A percentile compares a stretch with the other conserved stretches of the same genome.
phyloP scores from a whole-genome alignment of 73 alveolate genomes.

The Tetrahymena elliotti region DNA sequence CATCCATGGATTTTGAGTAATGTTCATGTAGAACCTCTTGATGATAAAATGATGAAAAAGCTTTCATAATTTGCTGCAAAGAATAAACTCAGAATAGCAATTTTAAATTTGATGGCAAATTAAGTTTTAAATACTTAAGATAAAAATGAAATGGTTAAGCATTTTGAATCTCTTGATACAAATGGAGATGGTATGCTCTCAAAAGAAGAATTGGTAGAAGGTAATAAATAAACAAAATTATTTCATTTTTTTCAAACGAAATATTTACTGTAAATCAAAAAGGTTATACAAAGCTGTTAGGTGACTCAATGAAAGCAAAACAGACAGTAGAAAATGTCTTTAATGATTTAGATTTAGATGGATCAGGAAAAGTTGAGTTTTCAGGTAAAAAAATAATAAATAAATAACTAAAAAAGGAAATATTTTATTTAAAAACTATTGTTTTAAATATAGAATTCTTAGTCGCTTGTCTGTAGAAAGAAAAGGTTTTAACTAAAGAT shows the following conservation, averaged over 20 bases:
- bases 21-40: slow-evolving; percentile 2
- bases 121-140: neutral
- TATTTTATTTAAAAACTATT: neutral
- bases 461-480: neutral
- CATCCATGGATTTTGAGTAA: slow-evolving; percentile 57
- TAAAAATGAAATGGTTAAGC: neutral
- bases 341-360: neutral
- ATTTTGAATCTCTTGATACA: neutral
- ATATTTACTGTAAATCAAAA: too few relatives aligned
- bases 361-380: neutral
- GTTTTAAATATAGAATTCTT: neutral
- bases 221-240: neutral
- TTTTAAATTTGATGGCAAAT: slow-evolving; percentile 2
- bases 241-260: neutral
- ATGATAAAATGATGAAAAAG: neutral
- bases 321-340: neutral
- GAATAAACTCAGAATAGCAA: slow-evolving; percentile 22
- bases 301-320: neutral
- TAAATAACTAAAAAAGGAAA: neutral
- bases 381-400: neutral
- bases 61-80: slow-evolving; percentile 1
- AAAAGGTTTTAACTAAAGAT: neutral
- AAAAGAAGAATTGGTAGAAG: neutral
- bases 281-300: neutral
- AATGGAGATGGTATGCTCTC: neutral